Conservation (phyloP, 2,329 filamentous ascomycete species). For the Sporothrix sp. region DNA sequence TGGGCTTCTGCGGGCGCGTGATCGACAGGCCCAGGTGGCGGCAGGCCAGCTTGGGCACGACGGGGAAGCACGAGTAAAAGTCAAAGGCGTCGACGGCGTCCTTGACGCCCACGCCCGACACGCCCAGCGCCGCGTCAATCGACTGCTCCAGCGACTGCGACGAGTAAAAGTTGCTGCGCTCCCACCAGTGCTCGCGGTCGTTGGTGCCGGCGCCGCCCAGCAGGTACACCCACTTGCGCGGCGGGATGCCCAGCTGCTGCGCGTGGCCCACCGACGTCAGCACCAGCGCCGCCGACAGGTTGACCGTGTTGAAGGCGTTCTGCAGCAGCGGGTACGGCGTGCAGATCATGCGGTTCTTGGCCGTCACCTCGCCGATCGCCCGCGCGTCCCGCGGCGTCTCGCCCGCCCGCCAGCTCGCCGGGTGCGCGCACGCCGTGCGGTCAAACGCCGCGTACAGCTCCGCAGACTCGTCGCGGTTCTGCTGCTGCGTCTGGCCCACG, state of each 20-base stretch:
- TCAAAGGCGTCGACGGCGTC: slow-evolving; percentile 11
- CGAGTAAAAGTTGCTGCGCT: slow-evolving; percentile 10
- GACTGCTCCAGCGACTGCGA: slow-evolving; percentile 10
- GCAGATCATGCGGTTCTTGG: slow-evolving; percentile 14
- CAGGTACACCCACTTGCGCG: slow-evolving; percentile 6
- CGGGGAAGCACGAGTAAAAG: slow-evolving; percentile 14
- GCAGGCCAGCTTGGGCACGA: slow-evolving; percentile 15
- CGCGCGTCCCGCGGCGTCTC: slow-evolving; percentile 3
- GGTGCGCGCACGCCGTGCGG: slow-evolving; percentile 5
- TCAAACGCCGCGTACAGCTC: slow-evolving; percentile 14
- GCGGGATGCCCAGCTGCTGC: slow-evolving; percentile 6
- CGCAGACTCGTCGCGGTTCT: slow-evolving; percentile 11
- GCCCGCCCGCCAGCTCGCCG: slow-evolving; percentile 12
- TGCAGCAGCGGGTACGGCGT: slow-evolving; percentile 13
- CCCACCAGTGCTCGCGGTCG: slow-evolving; percentile 11
- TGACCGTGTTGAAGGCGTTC: slow-evolving; percentile 15
- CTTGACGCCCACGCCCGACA: not conserved
- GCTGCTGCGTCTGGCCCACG: slow-evolving; percentile 5
- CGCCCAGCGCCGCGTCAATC: slow-evolving; percentile 7
- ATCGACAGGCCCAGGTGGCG: slow-evolving; percentile 8
- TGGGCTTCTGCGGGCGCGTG: slow-evolving; percentile 1
- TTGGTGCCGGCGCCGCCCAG: slow-evolving; percentile 13
- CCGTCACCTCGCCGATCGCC: slow-evolving; percentile 4
- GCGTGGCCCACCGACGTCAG: slow-evolving; percentile 13
- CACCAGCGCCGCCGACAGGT: slow-evolving; percentile 11